Base-by-base conservation (phyloP, 2,329 filamentous ascomycete genomes). In the Ceratocystis lukuohia region DNA sequence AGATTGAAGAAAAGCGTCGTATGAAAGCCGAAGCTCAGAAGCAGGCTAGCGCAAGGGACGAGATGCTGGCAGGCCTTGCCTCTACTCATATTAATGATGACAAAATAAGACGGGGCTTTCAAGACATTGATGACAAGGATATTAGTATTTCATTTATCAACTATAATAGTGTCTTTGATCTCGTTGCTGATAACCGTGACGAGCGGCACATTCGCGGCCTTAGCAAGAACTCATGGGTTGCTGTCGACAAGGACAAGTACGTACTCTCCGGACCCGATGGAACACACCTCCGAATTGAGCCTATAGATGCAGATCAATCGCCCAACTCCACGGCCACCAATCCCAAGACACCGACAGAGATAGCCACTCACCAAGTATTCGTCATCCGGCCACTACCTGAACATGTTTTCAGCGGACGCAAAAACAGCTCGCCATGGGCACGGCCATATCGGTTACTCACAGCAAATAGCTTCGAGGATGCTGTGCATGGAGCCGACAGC, bases 161-260 rank as follows among this genome's bases (percentile, higher is more conserved):
- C 71, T 99, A 97, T 74, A 88, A 89, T 67, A 93, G 88, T 1
- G 86, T 99, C n/a, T 87, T 91, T 70, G 94, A 97, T 71, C 82
- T 99, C 15, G 87, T 99, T 45, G 82, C 87, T 57, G 93, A 97
- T 73, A 87, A 86, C 0, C 88, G 86, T 2, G 84, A 84, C 33
- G 93, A 97, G 72, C 80, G 80, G 57, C 87, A 92, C 72, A 91
- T 97, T 68, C 85, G 90, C 57, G 78, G 82, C 17, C 78, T 95
- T 22, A 96, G 91, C 73, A 80, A 80, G 15, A 79, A 89, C 72
- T 81, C 90, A 0, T 99, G 94, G 94, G 91, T 97, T 1, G 84
- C 88, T 70, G 82, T 93, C 45, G 84, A 81, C n/a, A 77, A 80
- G 0, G 78, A 86, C 62, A 84, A 82, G 68, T 96, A 89, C 74